Base-by-base conservation (phyloP, 441 rosid species). In the Adansonia gregorii region DNA sequence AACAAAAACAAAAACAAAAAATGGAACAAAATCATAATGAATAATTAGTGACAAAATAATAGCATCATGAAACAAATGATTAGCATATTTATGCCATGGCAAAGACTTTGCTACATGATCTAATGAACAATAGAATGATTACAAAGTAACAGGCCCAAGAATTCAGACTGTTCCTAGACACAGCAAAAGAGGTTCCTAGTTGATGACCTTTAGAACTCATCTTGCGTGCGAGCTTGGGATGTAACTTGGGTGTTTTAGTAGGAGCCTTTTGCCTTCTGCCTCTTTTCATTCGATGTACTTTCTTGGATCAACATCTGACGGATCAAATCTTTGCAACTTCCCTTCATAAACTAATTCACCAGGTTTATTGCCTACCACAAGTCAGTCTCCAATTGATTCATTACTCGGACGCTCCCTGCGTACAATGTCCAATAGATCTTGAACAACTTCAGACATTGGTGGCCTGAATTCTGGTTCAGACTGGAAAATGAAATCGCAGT, bases 391-490 rank as follows among this genome's bases (percentile, higher is more conserved):
- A 20, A 78, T 79, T 20, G 84, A 79, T 55, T 85, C 87, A n/a
- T 83, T 82, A 83, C 87, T 82, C 55, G 80, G 83, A n/a, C 82
- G 88, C 78, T 94, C 97, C 83, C 94, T 87, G 76, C 88, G 76
- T 63, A 93, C 89, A 92, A 97, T 93, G 86, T 88, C 92, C 71
- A 78, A 59, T 43, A 97, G 90, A 82, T 97, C 98, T 85, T 97
- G 99, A 64, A 94, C 99, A 67, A 97, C 97, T 81, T 86, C 95
- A 19, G 97, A 93, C 97, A 97, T 93, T 48, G 65, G 86, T 5
- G 98, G 94, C 89, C 99, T 86, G 81, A 88, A 97, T 76, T 87
- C 91, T 31, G 98, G 98, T 78, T 87, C 86, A 71, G 92, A 82
- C 98, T 97, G 90, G 81, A 85, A 70, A 48, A 55, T 3, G 3